Evolutionary conservation across 1,139 yeast genomes (phyloP).

Genomic region (Trichomonascaceae sp.): DNA sequence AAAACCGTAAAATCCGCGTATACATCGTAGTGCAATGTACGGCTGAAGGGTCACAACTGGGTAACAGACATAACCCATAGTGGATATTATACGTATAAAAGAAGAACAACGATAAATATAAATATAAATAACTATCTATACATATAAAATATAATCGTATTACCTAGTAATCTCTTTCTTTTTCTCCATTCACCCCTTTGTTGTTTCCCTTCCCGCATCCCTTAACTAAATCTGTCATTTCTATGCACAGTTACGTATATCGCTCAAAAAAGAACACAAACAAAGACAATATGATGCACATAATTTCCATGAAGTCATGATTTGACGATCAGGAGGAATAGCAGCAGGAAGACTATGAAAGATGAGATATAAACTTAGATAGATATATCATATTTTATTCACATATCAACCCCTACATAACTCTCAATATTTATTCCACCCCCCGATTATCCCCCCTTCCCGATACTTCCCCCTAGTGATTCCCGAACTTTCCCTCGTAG

Average conservation of each 20-base stretch:
- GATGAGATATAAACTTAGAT: too few species aligned
- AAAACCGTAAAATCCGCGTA: background rate
- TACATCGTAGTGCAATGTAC: too few species aligned
- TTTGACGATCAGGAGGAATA: background rate
- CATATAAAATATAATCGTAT: too few species aligned
- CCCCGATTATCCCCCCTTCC: background rate
- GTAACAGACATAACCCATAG: background rate
- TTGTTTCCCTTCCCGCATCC: too few species aligned
- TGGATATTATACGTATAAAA: too few species aligned
- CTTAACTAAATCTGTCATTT: too few species aligned
- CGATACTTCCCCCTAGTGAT: background rate
- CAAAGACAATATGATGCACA: background rate
- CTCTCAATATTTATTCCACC: background rate
- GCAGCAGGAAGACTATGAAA: too few species aligned
- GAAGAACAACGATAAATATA: too few species aligned
- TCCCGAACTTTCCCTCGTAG: background rate
- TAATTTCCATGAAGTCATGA: background rate
- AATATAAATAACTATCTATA: too few species aligned
- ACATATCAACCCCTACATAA: background rate
- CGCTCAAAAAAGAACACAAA: background rate
- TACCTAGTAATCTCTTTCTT: background rate
- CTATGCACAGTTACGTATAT: background rate
- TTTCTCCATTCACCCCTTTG: too few species aligned
- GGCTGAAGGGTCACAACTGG: background rate
- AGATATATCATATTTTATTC: too few species aligned